Conservation (phyloP, 192 early-diverging fungal species). For the Spizellomyces punctatus region DNA sequence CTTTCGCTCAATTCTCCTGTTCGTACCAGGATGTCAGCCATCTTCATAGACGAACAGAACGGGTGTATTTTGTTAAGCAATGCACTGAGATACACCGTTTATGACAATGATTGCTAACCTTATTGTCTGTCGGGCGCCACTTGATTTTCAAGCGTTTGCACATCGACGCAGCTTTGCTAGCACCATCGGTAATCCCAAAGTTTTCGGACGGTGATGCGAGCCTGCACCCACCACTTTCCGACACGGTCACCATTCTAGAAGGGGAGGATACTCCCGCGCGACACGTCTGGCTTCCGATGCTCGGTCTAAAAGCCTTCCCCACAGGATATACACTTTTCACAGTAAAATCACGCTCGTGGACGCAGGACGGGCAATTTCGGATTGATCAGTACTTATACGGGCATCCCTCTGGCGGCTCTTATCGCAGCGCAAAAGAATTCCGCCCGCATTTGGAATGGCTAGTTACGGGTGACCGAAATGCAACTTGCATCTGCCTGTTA, state of each 20-base stretch:
- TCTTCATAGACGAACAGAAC: too few relatives aligned
- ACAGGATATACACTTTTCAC: not conserved
- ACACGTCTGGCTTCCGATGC: not conserved
- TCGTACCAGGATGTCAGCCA: too few relatives aligned
- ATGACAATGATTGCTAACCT: too few relatives aligned
- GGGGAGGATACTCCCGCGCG: not conserved
- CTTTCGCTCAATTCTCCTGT: too few relatives aligned
- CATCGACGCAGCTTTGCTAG: too few relatives aligned
- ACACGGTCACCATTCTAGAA: not conserved
- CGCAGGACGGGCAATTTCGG: not conserved
- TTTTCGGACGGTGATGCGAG: not conserved
- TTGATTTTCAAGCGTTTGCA: too few relatives aligned
- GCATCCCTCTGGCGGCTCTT: not conserved
- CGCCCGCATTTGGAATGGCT: not conserved
- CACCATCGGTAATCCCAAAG: not conserved
- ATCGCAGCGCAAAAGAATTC: not conserved
- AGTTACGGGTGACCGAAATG: not conserved
- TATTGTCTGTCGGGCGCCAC: too few relatives aligned
- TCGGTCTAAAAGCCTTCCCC: not conserved
- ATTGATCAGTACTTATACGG: not conserved
- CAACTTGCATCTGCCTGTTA: not conserved
- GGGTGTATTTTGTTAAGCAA: too few relatives aligned
- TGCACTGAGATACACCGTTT: too few relatives aligned
- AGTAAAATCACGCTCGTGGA: not conserved
- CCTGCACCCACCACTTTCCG: not conserved